Base-by-base conservation (phyloP, 2,329 filamentous ascomycete species). In the Fusarium temperatum region DNA sequence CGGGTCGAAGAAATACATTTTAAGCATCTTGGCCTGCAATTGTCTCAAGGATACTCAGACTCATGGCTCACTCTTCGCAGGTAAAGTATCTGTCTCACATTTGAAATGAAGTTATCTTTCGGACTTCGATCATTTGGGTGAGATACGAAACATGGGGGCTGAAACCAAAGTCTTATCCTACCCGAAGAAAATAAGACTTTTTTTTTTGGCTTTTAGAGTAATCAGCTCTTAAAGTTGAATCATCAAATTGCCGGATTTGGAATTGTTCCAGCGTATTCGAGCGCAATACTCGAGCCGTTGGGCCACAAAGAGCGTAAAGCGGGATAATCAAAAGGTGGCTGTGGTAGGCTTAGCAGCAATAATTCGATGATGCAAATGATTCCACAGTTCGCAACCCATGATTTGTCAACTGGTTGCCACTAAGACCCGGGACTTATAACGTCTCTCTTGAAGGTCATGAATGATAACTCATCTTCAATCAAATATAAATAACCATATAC, bases 361-460 rank as follows among this genome's bases (percentile, higher is more conserved):
- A 26, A 77, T 41, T 71, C 75, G 71, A 78, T 78, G 76, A 78
- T 78, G 74, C 73, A 78, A 73, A 72, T 54, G 73, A 77, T 77
- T 77, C 75, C 75, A 77, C 70, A 77, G 64, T 51, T 63, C 42
- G 54, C 55, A 51, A 63, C 41, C 47, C 56, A 65, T 76, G 74
- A 77, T 77, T 77, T 77, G 74, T 75, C 75, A 51, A 32, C 42
- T 17, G 24, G 28, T 74, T 69, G 71, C 68, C 71, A 71, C 58
- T 56, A 42, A 45, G 38, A 51, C 44, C 51, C 14, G 28, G 36
- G 38, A 50, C 67, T 66, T 56, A 70, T 61, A 70, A 56, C 58
- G 28, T 58, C 67, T 48, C 47, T 54, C 42, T 54, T 55, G 28
- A 42, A 62, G n/a, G 26, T 36, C 45, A 24, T 59, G 41, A 58